These are phyloP conservation scores for Helichrysum umbraculigerum DNA, from an alignment of 129 eudicot species.

Conservation along the genomic window DNA sequence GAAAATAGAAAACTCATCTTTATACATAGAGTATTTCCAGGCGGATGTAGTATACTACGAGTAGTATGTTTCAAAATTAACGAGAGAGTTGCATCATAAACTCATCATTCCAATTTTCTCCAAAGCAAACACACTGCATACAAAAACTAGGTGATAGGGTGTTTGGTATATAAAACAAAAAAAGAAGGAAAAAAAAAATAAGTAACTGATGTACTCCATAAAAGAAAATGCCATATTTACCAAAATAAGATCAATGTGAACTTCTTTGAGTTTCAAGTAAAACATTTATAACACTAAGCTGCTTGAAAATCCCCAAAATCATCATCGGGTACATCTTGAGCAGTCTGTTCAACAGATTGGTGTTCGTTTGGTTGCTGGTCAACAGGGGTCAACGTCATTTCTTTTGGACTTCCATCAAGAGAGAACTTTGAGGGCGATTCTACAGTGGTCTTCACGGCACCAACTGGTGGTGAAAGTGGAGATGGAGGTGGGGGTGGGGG, in stretches of 20 bases:
- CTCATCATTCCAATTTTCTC: constrained; percentile 15
- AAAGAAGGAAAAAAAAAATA: not conserved
- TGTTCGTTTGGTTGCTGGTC: constrained; percentile 37
- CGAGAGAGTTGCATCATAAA: not conserved
- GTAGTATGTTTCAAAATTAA: not conserved
- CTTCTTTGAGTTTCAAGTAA: constrained; percentile 30
- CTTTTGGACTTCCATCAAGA: constrained; percentile 41
- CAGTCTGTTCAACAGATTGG: constrained; percentile 27
- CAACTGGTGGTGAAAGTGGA: constrained; percentile 66
- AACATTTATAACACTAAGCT: constrained; percentile 48
- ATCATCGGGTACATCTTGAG: constrained; percentile 65
- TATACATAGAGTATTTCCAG: too few relatives aligned
- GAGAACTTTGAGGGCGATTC: constrained; percentile 41
- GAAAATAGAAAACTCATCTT: too few relatives aligned
- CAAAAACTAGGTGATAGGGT: not conserved
- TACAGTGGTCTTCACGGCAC: constrained; percentile 34
- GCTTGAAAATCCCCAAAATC: constrained; percentile 98
- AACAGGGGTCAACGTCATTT: constrained; percentile 26
- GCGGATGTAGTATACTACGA: too few relatives aligned
- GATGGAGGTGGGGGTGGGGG: constrained; percentile 89
- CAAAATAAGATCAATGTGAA: constrained; percentile 28
- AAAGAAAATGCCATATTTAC: constrained; percentile 45
- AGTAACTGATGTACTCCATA: constrained; percentile 12
- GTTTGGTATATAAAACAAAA: constrained; percentile 16
- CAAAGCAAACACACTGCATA: constrained; percentile 16